Conservation (phyloP, 2,329 filamentous ascomycete genomes). For the Neonectria hederae region DNA sequence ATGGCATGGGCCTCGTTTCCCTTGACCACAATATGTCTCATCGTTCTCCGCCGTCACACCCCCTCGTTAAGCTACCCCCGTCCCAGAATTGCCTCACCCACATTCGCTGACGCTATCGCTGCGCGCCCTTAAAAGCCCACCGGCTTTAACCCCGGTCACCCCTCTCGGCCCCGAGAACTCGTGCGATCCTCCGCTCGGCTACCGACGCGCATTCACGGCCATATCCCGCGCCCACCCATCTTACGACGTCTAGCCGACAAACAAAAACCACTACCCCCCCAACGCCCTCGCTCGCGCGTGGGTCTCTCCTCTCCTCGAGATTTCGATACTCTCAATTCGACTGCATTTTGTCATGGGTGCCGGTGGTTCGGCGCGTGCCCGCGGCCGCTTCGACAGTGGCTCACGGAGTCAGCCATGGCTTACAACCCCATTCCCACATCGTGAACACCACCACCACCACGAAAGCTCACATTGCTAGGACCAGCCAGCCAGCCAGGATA, state of each 20-base stretch:
- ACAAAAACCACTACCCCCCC: constrained; percentile 41
- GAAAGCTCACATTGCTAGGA: not conserved
- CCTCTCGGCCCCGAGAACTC: constrained; percentile 36
- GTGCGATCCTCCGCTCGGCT: constrained; percentile 39
- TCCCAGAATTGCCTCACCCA: constrained; percentile 22
- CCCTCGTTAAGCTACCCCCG: constrained; percentile 2
- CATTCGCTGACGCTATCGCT: constrained; percentile 4
- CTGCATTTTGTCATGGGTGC: constrained; percentile 13
- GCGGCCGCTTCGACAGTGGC: constrained; percentile 12
- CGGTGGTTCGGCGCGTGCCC: constrained; percentile 11
- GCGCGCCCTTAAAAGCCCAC: constrained; percentile 17
- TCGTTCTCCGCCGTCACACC: constrained; percentile 24
- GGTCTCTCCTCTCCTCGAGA: constrained; percentile 25
- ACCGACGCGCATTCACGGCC: constrained; percentile 36
- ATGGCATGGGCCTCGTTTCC: constrained; percentile 25
- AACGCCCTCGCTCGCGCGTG: constrained; percentile 30
- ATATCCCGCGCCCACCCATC: constrained; percentile 30
- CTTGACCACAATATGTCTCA: constrained; percentile 39
- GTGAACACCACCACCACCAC: not conserved
- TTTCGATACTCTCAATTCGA: constrained; percentile 21
- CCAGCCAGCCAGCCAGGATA: not conserved
- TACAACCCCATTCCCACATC: not conserved
- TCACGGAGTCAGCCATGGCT: constrained; percentile 1
- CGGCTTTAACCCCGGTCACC: constrained; percentile 14
- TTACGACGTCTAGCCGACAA: constrained; percentile 30